phyloP scores from a whole-genome alignment of 2,329 filamentous ascomycete genomes.

The Penicillium sp. region DNA sequence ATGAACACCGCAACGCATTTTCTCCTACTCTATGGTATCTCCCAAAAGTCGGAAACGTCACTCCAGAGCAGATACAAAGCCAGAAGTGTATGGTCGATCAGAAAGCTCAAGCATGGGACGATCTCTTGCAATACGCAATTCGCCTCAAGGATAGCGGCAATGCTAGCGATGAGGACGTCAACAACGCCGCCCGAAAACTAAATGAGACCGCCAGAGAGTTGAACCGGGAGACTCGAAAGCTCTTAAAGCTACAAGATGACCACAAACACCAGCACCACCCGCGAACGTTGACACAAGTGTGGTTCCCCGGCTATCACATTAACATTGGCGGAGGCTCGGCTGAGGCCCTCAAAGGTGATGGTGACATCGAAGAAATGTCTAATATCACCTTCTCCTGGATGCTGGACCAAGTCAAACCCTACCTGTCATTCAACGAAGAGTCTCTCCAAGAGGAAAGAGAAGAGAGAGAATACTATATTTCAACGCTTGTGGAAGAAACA shows the following conservation, averaged over 20 bases:
- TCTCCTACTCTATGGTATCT: conserved; percentile 48
- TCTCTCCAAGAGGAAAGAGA: conserved; percentile 7
- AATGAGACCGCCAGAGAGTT: conserved; percentile 11
- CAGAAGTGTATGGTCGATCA: conserved; percentile 2
- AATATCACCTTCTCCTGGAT: conserved; percentile 19
- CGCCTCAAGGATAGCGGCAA: conserved; percentile 9
- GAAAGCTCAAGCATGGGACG: conserved; percentile 4
- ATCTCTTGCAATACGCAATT: conserved; percentile 6
- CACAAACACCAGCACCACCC: conserved; percentile 10
- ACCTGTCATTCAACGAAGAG: conserved; percentile 11
- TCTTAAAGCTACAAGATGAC: conserved; percentile 8
- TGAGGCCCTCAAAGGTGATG: conserved; percentile 18
- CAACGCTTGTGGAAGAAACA: neutral
- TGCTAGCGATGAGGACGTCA: conserved; percentile 12
- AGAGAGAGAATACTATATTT: conserved; percentile 4
- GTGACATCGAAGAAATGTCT: conserved; percentile 22
- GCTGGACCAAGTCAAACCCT: conserved; percentile 17
- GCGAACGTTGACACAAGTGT: conserved; percentile 43
- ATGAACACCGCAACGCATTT: conserved; percentile 39
- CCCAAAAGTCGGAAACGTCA: conserved; percentile 19
- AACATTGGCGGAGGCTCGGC: conserved; percentile 45
- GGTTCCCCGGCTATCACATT: conserved; percentile 49
- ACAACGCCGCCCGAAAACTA: conserved; percentile 8
- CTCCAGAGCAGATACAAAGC: conserved; percentile 6
- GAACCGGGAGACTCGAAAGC: conserved; percentile 10